Evolutionary conservation across 371 early-diverging fungal genomes (phyloP), one percentile per base, ranked within the genome.

Genomic region (Haplosporangium sp.): DNA sequence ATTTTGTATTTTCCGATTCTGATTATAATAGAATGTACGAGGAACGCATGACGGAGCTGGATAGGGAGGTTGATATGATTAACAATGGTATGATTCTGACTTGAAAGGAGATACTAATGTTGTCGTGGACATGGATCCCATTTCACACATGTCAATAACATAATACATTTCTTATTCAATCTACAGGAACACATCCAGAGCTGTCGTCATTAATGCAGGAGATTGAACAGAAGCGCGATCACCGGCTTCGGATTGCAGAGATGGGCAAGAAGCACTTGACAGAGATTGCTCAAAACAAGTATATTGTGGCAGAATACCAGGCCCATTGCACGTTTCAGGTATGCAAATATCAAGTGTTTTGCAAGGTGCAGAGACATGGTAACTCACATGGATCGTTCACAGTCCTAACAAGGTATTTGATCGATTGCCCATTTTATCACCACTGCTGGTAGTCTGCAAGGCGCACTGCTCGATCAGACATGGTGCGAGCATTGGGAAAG

Each of bases 41-140:
- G 62, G 89, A 89, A 61, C 86, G 85, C 38, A 84, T 87, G 86
- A 61, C 71, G 0, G 89, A 89, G 56, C 64, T 89, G 23, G 86
- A 87, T 51, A 77, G 85, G 55, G 89, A 89, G 64, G 86, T 87
- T 3, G 74, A 83, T 0, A 85, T 87, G 86, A 87, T 89, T 48
- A 85, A 86, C 6, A 80, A 84, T 62, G 89, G 89, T 83, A 83
- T 57, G 50, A 41, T 16, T 38, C 52, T 37, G 36, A 36, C 1
- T n/a, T 23, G n/a, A 11, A 47, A 21, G 42, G n/a, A 14, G n/a
- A 29, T 18, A 7, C 41, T 4, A 29, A 29, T 29, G 29, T 29
- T 29, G 29, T 29, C 29, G 29, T 29, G 29, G 29, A 1, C 29
- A 29, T 29, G 29, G 29, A 29, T 4, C 29, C 29, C 29, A 4